Conservation (phyloP, 2,329 filamentous ascomycete species). For the Botrytis galanthina region DNA sequence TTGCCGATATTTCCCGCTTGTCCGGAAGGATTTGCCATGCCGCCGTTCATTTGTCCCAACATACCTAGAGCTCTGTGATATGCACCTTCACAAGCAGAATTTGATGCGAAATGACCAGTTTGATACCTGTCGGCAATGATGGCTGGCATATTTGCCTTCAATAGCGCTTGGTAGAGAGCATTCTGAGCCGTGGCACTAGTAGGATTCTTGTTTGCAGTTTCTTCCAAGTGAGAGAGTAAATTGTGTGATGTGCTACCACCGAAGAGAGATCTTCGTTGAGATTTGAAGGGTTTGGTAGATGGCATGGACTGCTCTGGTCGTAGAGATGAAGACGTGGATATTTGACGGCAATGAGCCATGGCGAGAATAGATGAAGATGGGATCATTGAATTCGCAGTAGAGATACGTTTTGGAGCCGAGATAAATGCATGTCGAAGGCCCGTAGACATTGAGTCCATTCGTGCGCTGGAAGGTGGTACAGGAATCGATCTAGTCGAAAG, state of each 20-base stretch:
- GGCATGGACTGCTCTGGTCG: slow-evolving; percentile 23
- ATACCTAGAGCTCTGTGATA: slow-evolving; percentile 73
- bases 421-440: not conserved
- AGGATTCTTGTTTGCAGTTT: slow-evolving; percentile 90
- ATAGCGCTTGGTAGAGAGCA: slow-evolving; percentile 86
- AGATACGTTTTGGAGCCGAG: slow-evolving; percentile 13
- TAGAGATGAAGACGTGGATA: slow-evolving; percentile 30
- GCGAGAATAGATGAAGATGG: slow-evolving; percentile 23
- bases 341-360: slow-evolving; percentile 26
- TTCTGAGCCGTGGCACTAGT: slow-evolving; percentile 84
- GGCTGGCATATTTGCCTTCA: slow-evolving; percentile 89
- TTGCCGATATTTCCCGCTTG: slow-evolving; percentile 47
- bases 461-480: slow-evolving; percentile 22
- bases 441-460: slow-evolving; percentile 3
- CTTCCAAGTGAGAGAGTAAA: slow-evolving; percentile 80
- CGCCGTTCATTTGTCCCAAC: slow-evolving; percentile 47
- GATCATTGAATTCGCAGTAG: slow-evolving; percentile 29
- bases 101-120: slow-evolving; percentile 80
- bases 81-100: slow-evolving; percentile 70
- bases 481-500: slow-evolving; percentile 21
- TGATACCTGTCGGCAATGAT: slow-evolving; percentile 90
- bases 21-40: slow-evolving; percentile 26
- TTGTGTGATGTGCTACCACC: slow-evolving; percentile 46
- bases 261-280: slow-evolving; percentile 34
- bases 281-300: slow-evolving; percentile 17